Evolutionary conservation across 164 flowering plant species (phyloP).

Genomic region (Annona cherimola): DNA sequence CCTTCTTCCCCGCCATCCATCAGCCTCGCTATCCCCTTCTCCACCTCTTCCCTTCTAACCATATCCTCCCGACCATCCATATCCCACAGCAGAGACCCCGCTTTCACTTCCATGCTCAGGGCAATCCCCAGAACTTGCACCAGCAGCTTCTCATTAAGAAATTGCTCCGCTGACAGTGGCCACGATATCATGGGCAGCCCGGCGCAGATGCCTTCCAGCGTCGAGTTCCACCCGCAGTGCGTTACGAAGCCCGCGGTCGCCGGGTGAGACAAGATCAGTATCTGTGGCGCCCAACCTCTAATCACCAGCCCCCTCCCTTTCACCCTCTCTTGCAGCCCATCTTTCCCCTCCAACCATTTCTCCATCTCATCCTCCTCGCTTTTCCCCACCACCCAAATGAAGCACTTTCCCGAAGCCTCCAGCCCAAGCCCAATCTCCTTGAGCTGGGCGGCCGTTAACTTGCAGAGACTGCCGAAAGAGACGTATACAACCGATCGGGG

Average conservation of each 20-base stretch:
- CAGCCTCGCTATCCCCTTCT: constrained; percentile 25
- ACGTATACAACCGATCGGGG: constrained; percentile 41
- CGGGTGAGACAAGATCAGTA: constrained; percentile 44
- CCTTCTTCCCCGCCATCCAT: constrained; percentile 39
- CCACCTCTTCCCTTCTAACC: constrained; percentile 18
- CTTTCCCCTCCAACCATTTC: constrained; percentile 28
- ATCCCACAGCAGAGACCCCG: constrained; percentile 30
- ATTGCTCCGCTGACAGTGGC: constrained; percentile 58
- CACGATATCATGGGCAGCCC: constrained; percentile 63
- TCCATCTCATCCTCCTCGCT: constrained; percentile 24
- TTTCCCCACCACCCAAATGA: constrained; percentile 40
- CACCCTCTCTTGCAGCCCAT: constrained; percentile 41
- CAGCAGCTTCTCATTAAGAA: constrained; percentile 47
- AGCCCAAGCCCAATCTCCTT: constrained; percentile 46
- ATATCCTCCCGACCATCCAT: constrained; percentile 26
- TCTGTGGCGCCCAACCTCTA: constrained; percentile 68
- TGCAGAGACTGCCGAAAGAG: constrained; percentile 44
- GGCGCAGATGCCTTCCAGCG: constrained; percentile 37
- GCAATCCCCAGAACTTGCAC: constrained; percentile 38
- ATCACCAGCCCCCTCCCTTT: constrained; percentile 45
- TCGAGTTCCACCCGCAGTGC: constrained; percentile 70
- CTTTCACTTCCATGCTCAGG: constrained; percentile 35
- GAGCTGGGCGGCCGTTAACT: constrained; percentile 21
- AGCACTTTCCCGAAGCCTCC: constrained; percentile 41
- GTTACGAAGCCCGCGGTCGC: constrained; percentile 50